Base-by-base conservation (phyloP, 805 yeast genomes). In the Teunomyces aglyptinius region DNA sequence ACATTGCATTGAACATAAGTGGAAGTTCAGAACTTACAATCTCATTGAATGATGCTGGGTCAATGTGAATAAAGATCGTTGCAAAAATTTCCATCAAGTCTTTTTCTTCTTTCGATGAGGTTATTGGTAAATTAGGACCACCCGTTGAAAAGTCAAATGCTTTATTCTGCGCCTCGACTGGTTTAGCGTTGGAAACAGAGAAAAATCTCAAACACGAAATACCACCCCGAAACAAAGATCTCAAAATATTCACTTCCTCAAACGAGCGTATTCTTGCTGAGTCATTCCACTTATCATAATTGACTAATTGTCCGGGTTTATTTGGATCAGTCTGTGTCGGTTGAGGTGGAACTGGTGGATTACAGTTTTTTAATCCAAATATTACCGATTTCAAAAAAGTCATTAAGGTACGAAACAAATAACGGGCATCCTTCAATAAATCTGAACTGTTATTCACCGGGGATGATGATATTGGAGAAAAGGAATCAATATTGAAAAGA, bases 11-110 rank as follows among this genome's bases (percentile, higher is more conserved):
- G 57, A 88, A 89, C 64, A 91, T 71, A 56, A 80, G 82, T 18
- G 84, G 87, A 47, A 92, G 73, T 64, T 94, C 96, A 2, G 83
- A 76, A 51, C 83, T 89, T 7, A 90, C 83, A 51, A 94, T 85
- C 66, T 94, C 99, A 62, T 89, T 91, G 66, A 95, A 95, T 0
- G 97, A 87, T 0, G 98, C 90, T 16, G 96, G 91, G 60, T 95
- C 99, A 46, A 95, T 80, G 60, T 89, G 96, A 54, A 90, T 88
- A 65, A 89, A 94, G 56, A 94, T 88, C 1, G 96, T 86, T 0
- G 97, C 97, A 61, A 94, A 82, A 3, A 90, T 85, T 60, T 95
- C 99, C 96, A 94, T 90, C 48, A 91, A 71, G 57, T 94, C 99
- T 56, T 91, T 89, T 48, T 91, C 97, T 59, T 92, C 98, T 55